A percentile compares a stretch with the other conserved stretches of the same genome.
These are phyloP conservation scores for Hypholoma fasciculare DNA, from an alignment of 768 basidiomycete genomes.

Conservation along the genomic window DNA sequence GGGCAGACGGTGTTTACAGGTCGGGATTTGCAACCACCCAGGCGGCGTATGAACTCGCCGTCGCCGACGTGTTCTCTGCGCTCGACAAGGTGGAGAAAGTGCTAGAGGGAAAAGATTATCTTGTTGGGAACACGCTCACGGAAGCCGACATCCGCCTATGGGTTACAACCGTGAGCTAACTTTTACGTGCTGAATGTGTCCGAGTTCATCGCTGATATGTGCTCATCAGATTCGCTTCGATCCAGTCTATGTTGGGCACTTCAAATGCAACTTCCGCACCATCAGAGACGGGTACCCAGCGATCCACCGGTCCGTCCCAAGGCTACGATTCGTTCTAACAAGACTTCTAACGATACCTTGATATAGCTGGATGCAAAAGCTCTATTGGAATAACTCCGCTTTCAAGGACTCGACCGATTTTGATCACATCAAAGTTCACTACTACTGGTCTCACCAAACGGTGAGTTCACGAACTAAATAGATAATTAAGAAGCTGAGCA, in stretches of 20 bases:
- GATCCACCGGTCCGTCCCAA: conserved; percentile 55
- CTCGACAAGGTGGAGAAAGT: conserved; percentile 83
- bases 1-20: conserved; percentile 82
- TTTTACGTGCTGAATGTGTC: background rate
- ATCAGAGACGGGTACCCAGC: conserved; percentile 88
- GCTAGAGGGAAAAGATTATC: conserved; percentile 76
- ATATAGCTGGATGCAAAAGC: conserved; percentile 72
- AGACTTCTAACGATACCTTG: background rate
- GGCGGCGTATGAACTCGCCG: conserved; percentile 77
- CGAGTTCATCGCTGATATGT: background rate
- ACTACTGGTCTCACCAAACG: conserved; percentile 61
- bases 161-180: conserved; percentile 79
- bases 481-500: background rate
- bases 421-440: conserved; percentile 81
- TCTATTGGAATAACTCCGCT: conserved; percentile 90
- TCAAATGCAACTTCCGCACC: conserved; percentile 89
- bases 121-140: conserved; percentile 81
- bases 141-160: conserved; percentile 86
- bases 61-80: conserved; percentile 70
- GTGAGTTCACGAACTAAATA: conserved; percentile 28
- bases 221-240: conserved; percentile 76
- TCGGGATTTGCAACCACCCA: conserved; percentile 85
- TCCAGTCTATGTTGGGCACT: conserved; percentile 86
- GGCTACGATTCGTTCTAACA: background rate
- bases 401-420: conserved; percentile 90